Evolutionary conservation across 148 eudicot genomes (phyloP).

Genomic region (Cornus kousa): DNA sequence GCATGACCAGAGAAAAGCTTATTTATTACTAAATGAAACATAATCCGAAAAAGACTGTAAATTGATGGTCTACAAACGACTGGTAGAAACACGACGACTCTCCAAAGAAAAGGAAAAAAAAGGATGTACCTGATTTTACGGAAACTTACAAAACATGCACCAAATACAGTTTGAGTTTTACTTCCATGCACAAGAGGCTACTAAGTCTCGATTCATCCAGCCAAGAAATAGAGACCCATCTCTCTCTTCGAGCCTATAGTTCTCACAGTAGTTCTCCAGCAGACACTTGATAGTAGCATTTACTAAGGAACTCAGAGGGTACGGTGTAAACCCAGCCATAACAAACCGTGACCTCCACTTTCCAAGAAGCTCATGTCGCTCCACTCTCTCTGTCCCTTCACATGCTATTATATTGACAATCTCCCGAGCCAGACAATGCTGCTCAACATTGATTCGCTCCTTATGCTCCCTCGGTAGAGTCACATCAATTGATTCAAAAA

Average conservation of each 20-base stretch:
- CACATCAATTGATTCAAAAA: slow-evolving; percentile 55
- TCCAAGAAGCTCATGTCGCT: slow-evolving; percentile 54
- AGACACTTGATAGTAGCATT: slow-evolving; percentile 39
- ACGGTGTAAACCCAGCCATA: slow-evolving; percentile 63
- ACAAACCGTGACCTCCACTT: slow-evolving; percentile 58
- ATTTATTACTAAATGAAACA: slow-evolving; percentile 11
- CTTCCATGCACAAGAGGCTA: slow-evolving; percentile 56
- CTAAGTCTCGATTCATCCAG: slow-evolving; percentile 47
- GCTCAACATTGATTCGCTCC: slow-evolving; percentile 52
- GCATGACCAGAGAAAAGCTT: background rate
- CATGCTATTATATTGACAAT: slow-evolving; percentile 62
- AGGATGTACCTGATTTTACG: background rate
- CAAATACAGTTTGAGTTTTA: slow-evolving; percentile 14
- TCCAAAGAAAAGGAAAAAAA: background rate
- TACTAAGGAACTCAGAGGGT: slow-evolving; percentile 45
- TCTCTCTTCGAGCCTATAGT: slow-evolving; percentile 47
- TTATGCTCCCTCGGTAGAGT: slow-evolving; percentile 40
- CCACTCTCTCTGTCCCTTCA: slow-evolving; percentile 58
- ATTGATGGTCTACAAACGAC: background rate
- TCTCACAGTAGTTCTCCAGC: slow-evolving; percentile 36
- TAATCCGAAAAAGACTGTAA: background rate
- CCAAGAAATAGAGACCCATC: slow-evolving; percentile 50
- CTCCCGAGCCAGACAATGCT: slow-evolving; percentile 60
- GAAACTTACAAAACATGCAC: background rate
- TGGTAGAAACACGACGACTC: background rate